Evolutionary conservation across 2,329 filamentous ascomycete genomes (phyloP).

Genomic region (Pseudonectria foliicola): DNA sequence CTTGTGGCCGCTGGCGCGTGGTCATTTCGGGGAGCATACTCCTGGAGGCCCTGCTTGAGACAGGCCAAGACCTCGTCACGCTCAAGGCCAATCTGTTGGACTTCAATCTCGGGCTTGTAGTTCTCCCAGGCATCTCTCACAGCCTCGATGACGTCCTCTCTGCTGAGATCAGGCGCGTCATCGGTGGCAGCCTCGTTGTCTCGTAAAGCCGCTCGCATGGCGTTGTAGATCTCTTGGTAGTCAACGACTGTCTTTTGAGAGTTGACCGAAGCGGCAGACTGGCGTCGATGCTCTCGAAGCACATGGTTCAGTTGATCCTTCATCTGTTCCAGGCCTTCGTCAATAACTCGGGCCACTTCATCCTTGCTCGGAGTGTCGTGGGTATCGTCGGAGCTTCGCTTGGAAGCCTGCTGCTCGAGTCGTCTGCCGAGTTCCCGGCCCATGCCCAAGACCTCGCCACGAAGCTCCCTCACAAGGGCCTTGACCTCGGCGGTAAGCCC

Average conservation of each 20-base stretch:
- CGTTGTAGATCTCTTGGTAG: slow-evolving; percentile 78
- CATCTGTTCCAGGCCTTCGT: slow-evolving; percentile 73
- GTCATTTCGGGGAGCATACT: slow-evolving; percentile 55
- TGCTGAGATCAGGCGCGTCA: slow-evolving; percentile 46
- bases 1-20: slow-evolving; percentile 57
- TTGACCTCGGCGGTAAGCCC: slow-evolving; percentile 90
- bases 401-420: slow-evolving; percentile 59
- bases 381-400: slow-evolving; percentile 34
- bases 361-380: slow-evolving; percentile 51
- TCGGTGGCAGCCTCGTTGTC: slow-evolving; percentile 45
- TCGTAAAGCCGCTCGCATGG: slow-evolving; percentile 67
- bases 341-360: slow-evolving; percentile 69
- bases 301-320: slow-evolving; percentile 77
- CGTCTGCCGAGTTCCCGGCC: slow-evolving; percentile 82
- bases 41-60: slow-evolving; percentile 75
- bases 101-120: slow-evolving; percentile 87
- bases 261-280: slow-evolving; percentile 56
- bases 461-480: slow-evolving; percentile 77
- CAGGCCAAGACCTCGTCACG: slow-evolving; percentile 84
- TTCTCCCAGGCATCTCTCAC: slow-evolving; percentile 89
- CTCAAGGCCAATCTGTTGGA: slow-evolving; percentile 85
- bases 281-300: slow-evolving; percentile 66
- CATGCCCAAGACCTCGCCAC: slow-evolving; percentile 91
- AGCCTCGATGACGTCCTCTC: slow-evolving; percentile 79
- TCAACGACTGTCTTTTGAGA: slow-evolving; percentile 58